Base-by-base conservation (phyloP, 768 basidiomycete genomes). In the Leccinellum luteum region DNA sequence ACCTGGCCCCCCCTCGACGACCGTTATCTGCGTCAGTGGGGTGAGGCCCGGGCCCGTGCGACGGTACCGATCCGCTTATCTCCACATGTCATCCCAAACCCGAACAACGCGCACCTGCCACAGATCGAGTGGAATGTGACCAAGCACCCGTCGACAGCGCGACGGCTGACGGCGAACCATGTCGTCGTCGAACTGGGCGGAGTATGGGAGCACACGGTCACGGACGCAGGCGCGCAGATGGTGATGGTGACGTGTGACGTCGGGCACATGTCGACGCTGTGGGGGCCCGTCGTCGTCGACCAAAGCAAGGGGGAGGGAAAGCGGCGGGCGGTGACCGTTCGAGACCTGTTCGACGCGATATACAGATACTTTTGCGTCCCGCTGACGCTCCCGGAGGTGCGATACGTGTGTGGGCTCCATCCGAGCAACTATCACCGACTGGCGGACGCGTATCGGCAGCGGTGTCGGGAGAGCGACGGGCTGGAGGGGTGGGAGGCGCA, bases 201-300 rank as follows among this genome's bases (percentile, higher is more conserved):
- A 13, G 55, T 67, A 44, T 58, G 62, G 61, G 52, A 30, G 1
- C 47, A 71, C 8, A 7, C 61, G 1, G 60, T 66, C 44, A 73
- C 73, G 7, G 45, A 62, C 15, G 69, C 68, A n/a, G 43, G 62
- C 0, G 59, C 64, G 2, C 45, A 56, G 4, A 64, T 27, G 14
- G 38, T 76, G 48, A 32, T 65, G n/a, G 66, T 77, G 19, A 57
- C 58, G 1, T 69, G 69, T 44, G 64, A 66, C 41, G 35, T 60
- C 15, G 66, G 61, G 10, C 30, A 61, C 57, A 61, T 71, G 66
- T 63, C 64, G 4, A 60, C 61, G 7, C 68, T 72, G 32, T 79
- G 86, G 85, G 81, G 82, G 2, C 79, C 80, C 1, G 76, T 86
- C 56, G 57, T 75, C 38, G 63, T 85, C 51, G 64, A 77, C 19